These are phyloP conservation scores for Hymenoscyphus repandus DNA, from an alignment of 2,329 filamentous ascomycete species.

Conservation along the genomic window DNA sequence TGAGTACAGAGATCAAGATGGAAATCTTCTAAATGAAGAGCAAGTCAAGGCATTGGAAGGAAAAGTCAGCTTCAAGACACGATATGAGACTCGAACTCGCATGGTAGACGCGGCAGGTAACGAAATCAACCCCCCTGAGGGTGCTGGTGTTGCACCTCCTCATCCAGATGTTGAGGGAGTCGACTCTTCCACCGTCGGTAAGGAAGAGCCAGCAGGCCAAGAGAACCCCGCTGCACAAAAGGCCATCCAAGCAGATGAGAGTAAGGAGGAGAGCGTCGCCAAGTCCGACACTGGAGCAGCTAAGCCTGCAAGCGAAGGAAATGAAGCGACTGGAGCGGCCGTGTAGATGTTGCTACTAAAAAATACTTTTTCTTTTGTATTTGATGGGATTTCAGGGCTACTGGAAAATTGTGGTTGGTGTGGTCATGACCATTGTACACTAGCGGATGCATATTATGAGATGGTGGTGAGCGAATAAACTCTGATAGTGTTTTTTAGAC, in stretches of 20 bases:
- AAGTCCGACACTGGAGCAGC: slow-evolving; percentile 37
- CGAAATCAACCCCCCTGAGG: slow-evolving; percentile 46
- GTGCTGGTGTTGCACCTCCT: slow-evolving; percentile 27
- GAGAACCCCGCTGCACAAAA: slow-evolving; percentile 37
- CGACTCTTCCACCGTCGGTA: slow-evolving; percentile 50
- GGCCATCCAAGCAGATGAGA: slow-evolving; percentile 44
- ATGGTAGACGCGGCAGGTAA: slow-evolving; percentile 76
- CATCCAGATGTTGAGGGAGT: slow-evolving; percentile 47
- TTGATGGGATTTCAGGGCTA: no score
- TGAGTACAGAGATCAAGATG: slow-evolving; percentile 92
- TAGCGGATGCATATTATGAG: no score
- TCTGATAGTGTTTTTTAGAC: no score
- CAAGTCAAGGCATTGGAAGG: slow-evolving; percentile 81
- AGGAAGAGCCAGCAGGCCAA: slow-evolving; percentile 32
- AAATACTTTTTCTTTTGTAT: background rate
- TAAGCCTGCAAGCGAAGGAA: slow-evolving; percentile 59
- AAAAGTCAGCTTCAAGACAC: slow-evolving; percentile 92
- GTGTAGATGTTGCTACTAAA: background rate
- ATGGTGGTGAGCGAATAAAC: no score
- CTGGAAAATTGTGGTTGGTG: no score
- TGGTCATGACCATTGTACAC: no score
- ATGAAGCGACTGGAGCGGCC: slow-evolving; percentile 42
- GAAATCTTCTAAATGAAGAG: slow-evolving; percentile 79
- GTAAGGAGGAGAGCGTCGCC: slow-evolving; percentile 54
- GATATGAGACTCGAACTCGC: slow-evolving; percentile 90